Evolutionary conservation across 2,329 filamentous ascomycete genomes (phyloP).

Genomic region (Alternaria viburni): DNA sequence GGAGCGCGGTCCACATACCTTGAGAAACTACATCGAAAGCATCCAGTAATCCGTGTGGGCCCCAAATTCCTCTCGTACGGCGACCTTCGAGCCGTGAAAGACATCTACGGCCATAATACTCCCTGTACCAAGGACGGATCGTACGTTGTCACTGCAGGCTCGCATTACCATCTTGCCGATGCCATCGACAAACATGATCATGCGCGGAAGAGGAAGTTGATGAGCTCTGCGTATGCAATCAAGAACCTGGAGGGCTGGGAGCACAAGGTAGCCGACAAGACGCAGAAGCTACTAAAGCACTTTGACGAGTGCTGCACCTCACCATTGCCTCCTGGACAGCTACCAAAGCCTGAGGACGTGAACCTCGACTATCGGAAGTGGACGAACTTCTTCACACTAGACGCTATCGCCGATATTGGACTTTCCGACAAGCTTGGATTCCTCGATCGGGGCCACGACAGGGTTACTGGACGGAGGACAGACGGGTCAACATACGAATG

Average conservation of each 20-base stretch:
- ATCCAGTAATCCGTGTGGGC: slow-evolving; percentile 50
- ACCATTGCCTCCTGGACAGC: slow-evolving; percentile 34
- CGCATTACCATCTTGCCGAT: slow-evolving; percentile 61
- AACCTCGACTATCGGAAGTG: slow-evolving; percentile 60
- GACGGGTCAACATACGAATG: slow-evolving; percentile 56
- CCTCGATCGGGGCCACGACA: slow-evolving; percentile 58
- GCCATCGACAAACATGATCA: slow-evolving; percentile 61
- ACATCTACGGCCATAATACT: slow-evolving; percentile 60
- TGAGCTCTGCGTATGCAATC: slow-evolving; percentile 2
- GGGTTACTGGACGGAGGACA: slow-evolving; percentile 51
- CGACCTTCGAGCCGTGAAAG: slow-evolving; percentile 51
- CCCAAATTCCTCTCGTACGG: slow-evolving; percentile 43
- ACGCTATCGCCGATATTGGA: slow-evolving; percentile 64
- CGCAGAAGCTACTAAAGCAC: slow-evolving; percentile 52
- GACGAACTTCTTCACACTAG: slow-evolving; percentile 63
- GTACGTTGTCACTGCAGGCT: slow-evolving; percentile 55
- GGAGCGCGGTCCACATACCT: slow-evolving; percentile 55
- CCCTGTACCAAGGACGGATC: slow-evolving; percentile 58
- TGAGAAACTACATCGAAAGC: slow-evolving; percentile 54
- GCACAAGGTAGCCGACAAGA: slow-evolving; percentile 62
- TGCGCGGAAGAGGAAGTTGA: slow-evolving; percentile 57
- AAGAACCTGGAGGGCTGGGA: slow-evolving; percentile 47
- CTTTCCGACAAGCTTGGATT: slow-evolving; percentile 60
- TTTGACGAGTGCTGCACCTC: slow-evolving; percentile 53
- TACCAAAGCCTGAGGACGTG: slow-evolving; percentile 48